Percentiles rank a stretch among this genome's conserved stretches.
Conservation (phyloP, 495 filamentous ascomycete species). For the Ramalina peruviana region DNA sequence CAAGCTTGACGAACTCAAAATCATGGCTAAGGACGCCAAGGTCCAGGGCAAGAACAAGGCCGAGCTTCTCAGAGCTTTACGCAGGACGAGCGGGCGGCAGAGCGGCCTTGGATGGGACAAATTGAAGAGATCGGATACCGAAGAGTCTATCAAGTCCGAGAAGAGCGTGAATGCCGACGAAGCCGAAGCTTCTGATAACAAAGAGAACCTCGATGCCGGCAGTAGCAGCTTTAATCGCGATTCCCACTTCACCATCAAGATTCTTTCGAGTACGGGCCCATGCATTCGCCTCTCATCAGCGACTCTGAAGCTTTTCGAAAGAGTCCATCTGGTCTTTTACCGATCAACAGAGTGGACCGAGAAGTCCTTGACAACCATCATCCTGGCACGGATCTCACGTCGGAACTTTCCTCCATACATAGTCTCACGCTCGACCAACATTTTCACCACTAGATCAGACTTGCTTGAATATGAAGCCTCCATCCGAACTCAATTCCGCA, state of each 20-base stretch:
- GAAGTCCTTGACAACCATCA: conserved; percentile 89
- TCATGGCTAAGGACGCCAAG: conserved; percentile 73
- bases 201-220: conserved; percentile 16
- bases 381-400: conserved; percentile 74
- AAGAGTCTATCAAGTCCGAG: conserved; percentile 23
- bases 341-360: conserved; percentile 95
- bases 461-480: conserved; percentile 84
- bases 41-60: conserved; percentile 81
- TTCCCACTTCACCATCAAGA: conserved; percentile 55
- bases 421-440: conserved; percentile 77
- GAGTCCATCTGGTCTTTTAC: conserved; percentile 92
- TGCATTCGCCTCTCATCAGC: conserved; percentile 67
- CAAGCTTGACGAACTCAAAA: conserved; percentile 72
- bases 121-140: conserved; percentile 37
- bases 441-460: conserved; percentile 61
- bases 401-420: conserved; percentile 84
- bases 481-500: conserved; percentile 64
- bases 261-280: conserved; percentile 64
- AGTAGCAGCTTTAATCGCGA: conserved; percentile 31
- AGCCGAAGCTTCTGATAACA: conserved; percentile 14
- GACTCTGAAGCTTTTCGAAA: conserved; percentile 74
- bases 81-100: conserved; percentile 57
- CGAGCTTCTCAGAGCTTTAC: conserved; percentile 59
- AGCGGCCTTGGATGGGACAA: conserved; percentile 50
- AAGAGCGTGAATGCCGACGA: conserved; percentile 8